Base-by-base conservation (phyloP, 495 filamentous ascomycete species). In the Talaromyces nanjingensis region DNA sequence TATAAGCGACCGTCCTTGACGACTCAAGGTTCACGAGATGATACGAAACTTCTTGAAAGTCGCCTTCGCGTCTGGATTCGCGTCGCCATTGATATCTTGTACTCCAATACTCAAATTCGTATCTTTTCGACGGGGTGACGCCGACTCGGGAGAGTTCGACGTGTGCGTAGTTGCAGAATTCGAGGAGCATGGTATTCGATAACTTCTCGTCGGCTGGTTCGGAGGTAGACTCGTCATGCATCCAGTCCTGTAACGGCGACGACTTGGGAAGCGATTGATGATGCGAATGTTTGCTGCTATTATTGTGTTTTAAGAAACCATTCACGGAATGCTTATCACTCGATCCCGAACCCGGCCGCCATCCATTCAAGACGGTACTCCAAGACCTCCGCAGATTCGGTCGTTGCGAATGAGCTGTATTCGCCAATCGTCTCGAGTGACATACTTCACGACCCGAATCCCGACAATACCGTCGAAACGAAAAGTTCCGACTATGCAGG, bases 111-210 rank as follows among this genome's bases (percentile, higher is more conserved):
- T 96, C 89, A 67, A 91, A 96, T 62, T 92, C 89, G 73, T 96
- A 96, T 65, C 86, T 86, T 74, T 91, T 96, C 61, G 82, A 82
- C 31, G 83, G 77, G 67, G 86, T 90, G 29, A 83, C 76, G 9
- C 91, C 90, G 52, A 85, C 83, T 39, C 91, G 83, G 65, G 81
- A 86, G 62, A 98, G 77, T 65, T 96, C 90, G 31, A 97, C 86
- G 70, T 94, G 92, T 9, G 94, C 94, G 71, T 98, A 98, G 76
- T 98, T 98, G 63, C 91, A 94, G 73, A 97, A 98, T 69, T 98
- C 93, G 37, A 98, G 83, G 72, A 91, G 89, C 67, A 89, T 89
- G 47, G 82, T 89, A 70, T 96, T 93, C 57, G 84, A 42, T 79
- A 75, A 81, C 74, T 69, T 75, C 60, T 71, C 71, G 61, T 56